phyloP scores from a whole-genome alignment of 2,329 filamentous ascomycete genomes.

The Cytospora chrysosperma region DNA sequence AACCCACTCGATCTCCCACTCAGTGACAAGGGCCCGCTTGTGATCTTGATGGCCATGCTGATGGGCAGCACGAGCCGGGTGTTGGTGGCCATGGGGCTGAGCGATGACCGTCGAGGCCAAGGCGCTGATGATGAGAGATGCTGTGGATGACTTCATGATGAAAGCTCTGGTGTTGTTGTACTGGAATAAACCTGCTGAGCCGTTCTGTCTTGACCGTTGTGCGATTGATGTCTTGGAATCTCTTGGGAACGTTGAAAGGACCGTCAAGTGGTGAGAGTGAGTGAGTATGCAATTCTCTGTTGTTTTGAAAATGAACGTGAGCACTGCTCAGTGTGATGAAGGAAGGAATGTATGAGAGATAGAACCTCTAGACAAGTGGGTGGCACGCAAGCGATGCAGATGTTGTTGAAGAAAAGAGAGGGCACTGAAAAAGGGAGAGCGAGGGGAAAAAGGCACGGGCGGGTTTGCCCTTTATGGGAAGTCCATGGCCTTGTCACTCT shows the following conservation, averaged over 20 bases:
- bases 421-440: not conserved
- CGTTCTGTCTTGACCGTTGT: constrained; percentile 10
- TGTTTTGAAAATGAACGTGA: constrained; percentile 20
- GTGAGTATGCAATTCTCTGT: not conserved
- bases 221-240: constrained; percentile 3
- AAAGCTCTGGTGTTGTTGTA: constrained; percentile 17
- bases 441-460: not conserved
- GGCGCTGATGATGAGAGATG: constrained; percentile 38
- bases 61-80: constrained; percentile 32
- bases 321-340: constrained; percentile 24
- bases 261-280: constrained; percentile 7
- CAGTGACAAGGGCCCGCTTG: constrained; percentile 47
- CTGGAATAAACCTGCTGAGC: constrained; percentile 12
- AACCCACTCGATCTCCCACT: constrained; percentile 48
- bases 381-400: constrained; percentile 10
- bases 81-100: constrained; percentile 47
- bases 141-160: constrained; percentile 43
- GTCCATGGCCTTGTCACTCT: constrained; percentile 3
- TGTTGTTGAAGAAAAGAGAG: constrained; percentile 1
- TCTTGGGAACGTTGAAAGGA: constrained; percentile 10
- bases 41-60: constrained; percentile 39
- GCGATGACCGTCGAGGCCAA: constrained; percentile 48
- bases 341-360: constrained; percentile 21
- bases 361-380: constrained; percentile 6
- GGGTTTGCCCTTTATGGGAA: constrained; percentile 20